Evolutionary conservation across 2,329 filamentous ascomycete species (phyloP).

Genomic region (Aspergillus clavatus): DNA sequence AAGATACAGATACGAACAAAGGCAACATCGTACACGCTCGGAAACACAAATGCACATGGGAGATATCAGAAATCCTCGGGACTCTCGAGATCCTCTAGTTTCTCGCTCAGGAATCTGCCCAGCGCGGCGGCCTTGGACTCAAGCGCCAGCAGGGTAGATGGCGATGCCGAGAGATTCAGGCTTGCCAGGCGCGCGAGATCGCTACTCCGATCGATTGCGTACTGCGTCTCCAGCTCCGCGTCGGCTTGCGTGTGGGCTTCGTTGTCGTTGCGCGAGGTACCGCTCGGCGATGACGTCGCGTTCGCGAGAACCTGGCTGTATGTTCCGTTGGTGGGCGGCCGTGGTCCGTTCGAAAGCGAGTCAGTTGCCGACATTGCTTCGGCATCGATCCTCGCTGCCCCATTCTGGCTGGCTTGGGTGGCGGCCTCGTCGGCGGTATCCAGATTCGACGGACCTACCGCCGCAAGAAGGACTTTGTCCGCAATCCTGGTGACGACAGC

Average conservation of each 20-base stretch:
- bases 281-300: slow-evolving; percentile 4
- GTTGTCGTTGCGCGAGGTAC: slow-evolving; percentile 8
- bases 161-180: slow-evolving; percentile 37
- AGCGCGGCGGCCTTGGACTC: slow-evolving; percentile 42
- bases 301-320: slow-evolving; percentile 9
- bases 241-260: slow-evolving; percentile 17
- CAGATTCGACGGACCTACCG: slow-evolving; percentile 35
- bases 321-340: slow-evolving; percentile 3
- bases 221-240: slow-evolving; percentile 31
- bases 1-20: background rate
- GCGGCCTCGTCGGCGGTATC: slow-evolving; percentile 11
- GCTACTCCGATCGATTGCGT: slow-evolving; percentile 37
- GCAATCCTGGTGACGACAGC: slow-evolving; percentile 40
- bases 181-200: slow-evolving; percentile 38
- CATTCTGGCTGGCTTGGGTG: slow-evolving; percentile 4
- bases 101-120: slow-evolving; percentile 37
- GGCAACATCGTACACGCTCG: background rate
- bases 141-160: slow-evolving; percentile 36
- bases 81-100: slow-evolving; percentile 37
- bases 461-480: slow-evolving; percentile 41
- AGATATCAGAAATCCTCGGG: slow-evolving; percentile 38
- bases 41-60: background rate
- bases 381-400: background rate
- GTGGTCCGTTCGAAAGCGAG: background rate
- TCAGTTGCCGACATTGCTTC: background rate